phyloP scores from a whole-genome alignment of 1,284 basidiomycete genomes.

The Polyporus tsugae region DNA sequence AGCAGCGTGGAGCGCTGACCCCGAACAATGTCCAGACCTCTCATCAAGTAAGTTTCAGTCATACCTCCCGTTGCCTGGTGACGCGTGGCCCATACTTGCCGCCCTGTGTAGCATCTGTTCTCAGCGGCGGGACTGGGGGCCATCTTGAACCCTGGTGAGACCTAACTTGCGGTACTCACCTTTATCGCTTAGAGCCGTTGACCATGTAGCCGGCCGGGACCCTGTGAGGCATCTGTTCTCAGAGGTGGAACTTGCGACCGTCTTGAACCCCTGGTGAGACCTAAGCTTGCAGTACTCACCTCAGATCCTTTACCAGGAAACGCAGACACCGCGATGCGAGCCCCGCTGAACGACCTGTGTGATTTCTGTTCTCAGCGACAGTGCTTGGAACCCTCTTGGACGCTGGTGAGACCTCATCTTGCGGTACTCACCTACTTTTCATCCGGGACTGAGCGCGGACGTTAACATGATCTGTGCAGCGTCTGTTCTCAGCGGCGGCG shows the following conservation, averaged over 20 bases:
- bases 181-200: background rate
- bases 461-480: background rate
- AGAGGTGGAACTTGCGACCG: background rate
- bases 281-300: conserved; percentile 1
- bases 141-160: conserved; percentile 1
- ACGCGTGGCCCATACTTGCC: background rate
- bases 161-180: conserved; percentile 1
- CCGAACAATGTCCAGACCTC: background rate
- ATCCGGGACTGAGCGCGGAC: background rate
- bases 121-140: background rate
- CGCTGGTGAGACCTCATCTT: conserved; percentile 2
- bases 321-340: no score
- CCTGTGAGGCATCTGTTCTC: background rate
- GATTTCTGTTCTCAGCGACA: background rate
- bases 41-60: background rate
- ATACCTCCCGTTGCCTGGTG: background rate
- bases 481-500: background rate
- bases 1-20: background rate
- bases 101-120: background rate
- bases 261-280: conserved; percentile 5
- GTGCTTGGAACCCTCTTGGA: conserved; percentile 1
- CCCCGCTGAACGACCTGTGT: background rate
- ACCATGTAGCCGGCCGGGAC: no score
- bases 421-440: background rate
- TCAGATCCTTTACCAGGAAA: background rate